Evolutionary conservation across 106 monocot species (phyloP), one percentile per base, ranked within the genome.

Genomic region (Ottelia alismoides): DNA sequence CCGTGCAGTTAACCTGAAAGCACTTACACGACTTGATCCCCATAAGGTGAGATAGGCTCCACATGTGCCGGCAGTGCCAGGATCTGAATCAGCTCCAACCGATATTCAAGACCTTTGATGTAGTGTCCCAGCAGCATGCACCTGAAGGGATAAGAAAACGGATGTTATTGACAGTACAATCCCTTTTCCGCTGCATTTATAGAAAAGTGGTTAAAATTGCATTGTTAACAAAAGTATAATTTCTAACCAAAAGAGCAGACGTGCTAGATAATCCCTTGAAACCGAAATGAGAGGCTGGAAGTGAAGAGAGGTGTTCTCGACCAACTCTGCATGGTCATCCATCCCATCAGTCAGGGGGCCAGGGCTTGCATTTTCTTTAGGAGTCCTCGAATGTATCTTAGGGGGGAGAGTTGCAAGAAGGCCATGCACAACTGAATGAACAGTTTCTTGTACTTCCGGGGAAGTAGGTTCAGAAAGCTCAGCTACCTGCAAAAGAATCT

Each of bases 111-210:
- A 27, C 88, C 84, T 59, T 88, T 81, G 22, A 96, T 35, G 32
- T 89, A 77, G 57, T 96, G 96, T 26, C 96, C 96, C 56, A 96
- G 54, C 29, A 96, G 59, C 96, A 96, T 79, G 72, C 96, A 96
- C 96, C 96, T 96, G 69, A 67, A 27, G 9, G 6, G 31, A 51
- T 49, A 20, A 17, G 20, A 57, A 47, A 68, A 64, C 22, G 32
- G 2, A 28, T n/a, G 22, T 23, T 46, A 0, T 18, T 31, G 12
- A 45, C 28, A 49, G n/a, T 28, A 6, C 3, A 20, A 30, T 14
- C 27, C 12, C n/a, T 26, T 31, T 46, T 22, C 6, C 51, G 31
- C 12, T 24, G 21, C 17, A 55, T 32, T 24, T 21, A 60, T 52
- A 21, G 49, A 20, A 16, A 22, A 16, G 22, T 22, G 2, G 14